Conservation (phyloP, 305 asterid genomes). For the Fraxinus nigra region DNA sequence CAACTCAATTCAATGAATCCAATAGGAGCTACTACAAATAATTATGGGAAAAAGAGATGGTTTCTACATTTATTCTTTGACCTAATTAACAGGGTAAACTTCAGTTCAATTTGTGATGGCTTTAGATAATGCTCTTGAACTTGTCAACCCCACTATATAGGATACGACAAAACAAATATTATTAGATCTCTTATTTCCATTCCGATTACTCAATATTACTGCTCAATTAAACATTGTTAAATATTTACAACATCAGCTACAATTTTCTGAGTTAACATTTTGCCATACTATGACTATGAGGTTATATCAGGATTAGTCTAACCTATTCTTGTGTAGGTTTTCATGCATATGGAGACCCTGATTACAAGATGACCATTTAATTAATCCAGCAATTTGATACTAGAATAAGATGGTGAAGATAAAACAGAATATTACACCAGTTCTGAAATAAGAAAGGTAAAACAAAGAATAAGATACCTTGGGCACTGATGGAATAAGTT, state of each 20-base stretch:
- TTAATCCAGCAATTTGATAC: background rate
- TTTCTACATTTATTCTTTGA: background rate
- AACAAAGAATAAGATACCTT: conserved; percentile 44
- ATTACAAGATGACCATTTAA: background rate
- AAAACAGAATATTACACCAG: background rate
- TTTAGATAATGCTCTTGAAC: background rate
- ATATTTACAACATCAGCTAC: background rate
- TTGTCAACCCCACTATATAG: background rate
- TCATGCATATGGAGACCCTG: background rate
- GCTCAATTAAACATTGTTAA: background rate
- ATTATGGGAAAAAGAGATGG: background rate
- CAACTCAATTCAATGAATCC: background rate
- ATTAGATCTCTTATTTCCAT: background rate
- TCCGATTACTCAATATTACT: background rate
- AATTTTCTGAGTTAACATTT: background rate
- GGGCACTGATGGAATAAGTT: conserved; percentile 98
- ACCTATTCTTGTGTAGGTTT: background rate
- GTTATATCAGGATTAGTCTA: background rate
- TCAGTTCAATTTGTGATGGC: background rate
- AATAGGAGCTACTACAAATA: background rate
- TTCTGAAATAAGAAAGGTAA: background rate
- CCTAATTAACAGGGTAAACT: background rate
- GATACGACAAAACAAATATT: background rate
- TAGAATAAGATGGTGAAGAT: background rate
- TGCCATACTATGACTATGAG: background rate